Conservation (phyloP, 805 yeast species). For the Groenewaldozyma salmanticensis region DNA sequence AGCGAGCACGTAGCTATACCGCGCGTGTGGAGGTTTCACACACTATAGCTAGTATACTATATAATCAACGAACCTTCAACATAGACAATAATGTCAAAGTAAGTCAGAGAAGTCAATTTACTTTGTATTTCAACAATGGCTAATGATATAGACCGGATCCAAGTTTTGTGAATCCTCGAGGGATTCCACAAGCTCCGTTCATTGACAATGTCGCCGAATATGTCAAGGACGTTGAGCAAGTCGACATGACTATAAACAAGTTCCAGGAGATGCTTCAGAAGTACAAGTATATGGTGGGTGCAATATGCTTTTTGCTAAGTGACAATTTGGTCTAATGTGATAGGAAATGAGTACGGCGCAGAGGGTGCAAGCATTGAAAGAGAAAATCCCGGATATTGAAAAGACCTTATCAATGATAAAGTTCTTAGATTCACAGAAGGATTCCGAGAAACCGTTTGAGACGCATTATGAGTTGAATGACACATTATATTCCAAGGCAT, state of each 20-base stretch:
- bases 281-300: slow-evolving; percentile 77
- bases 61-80: no score
- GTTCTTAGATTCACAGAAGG: slow-evolving; percentile 37
- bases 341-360: slow-evolving; percentile 34
- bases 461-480: slow-evolving; percentile 91
- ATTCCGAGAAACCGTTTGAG: slow-evolving; percentile 37
- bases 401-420: slow-evolving; percentile 71
- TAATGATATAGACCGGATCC: slow-evolving; percentile 10
- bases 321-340: no score
- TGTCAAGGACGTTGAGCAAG: slow-evolving; percentile 60
- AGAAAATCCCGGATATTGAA: slow-evolving; percentile 84
- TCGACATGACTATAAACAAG: slow-evolving; percentile 55
- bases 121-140: no score
- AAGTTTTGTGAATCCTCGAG: slow-evolving; percentile 61
- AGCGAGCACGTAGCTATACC: no score
- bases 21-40: no score
- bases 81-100: no score
- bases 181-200: slow-evolving; percentile 95
- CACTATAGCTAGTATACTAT: no score
- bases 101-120: no score
- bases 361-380: slow-evolving; percentile 37
- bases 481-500: slow-evolving; percentile 80
- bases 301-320: slow-evolving; percentile 26
- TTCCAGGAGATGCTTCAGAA: slow-evolving; percentile 85
- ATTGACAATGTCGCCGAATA: slow-evolving; percentile 72